These are phyloP conservation scores for Citrus hindsii DNA, from an alignment of 345 rosid genomes.

Conservation along the genomic window DNA sequence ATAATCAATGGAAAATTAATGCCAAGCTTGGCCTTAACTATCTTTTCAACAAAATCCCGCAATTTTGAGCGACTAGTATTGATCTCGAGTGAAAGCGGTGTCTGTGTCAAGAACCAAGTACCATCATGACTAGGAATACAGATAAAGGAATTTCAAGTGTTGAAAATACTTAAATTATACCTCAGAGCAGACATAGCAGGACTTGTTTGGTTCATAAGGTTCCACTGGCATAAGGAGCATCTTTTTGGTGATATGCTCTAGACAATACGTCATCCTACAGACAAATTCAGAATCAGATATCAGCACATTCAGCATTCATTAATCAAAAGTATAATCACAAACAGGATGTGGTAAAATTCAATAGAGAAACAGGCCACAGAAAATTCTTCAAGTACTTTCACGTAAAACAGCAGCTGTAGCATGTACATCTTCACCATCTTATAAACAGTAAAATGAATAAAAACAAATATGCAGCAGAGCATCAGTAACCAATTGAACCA, in stretches of 20 bases:
- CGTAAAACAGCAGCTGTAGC: not conserved
- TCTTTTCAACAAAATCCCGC: constrained; percentile 89
- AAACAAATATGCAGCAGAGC: not conserved
- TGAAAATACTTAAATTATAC: constrained; percentile 34
- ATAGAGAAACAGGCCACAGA: not conserved
- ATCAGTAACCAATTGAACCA: not conserved
- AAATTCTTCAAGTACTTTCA: not conserved
- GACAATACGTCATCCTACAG: constrained; percentile 91
- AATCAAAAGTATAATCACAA: not conserved
- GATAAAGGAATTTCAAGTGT: constrained; percentile 7
- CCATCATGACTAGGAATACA: constrained; percentile 5
- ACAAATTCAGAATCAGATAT: constrained; percentile 17
- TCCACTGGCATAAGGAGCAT: constrained; percentile 97
- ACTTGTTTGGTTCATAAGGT: constrained; percentile 84
- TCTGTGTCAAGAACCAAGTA: constrained; percentile 43
- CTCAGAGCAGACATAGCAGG: constrained; percentile 97
- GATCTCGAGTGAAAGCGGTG: constrained; percentile 81
- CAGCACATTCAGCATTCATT: not conserved
- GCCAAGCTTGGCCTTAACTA: constrained; percentile 91
- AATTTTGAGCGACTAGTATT: constrained; percentile 70
- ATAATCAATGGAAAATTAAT: constrained; percentile 87
- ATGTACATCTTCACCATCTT: not conserved
- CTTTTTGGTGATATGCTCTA: constrained; percentile 79
- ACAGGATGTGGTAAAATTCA: not conserved
- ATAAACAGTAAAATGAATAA: not conserved